Base-by-base conservation (phyloP, 2,329 filamentous ascomycete genomes). In the Huntiella abstrusa region DNA sequence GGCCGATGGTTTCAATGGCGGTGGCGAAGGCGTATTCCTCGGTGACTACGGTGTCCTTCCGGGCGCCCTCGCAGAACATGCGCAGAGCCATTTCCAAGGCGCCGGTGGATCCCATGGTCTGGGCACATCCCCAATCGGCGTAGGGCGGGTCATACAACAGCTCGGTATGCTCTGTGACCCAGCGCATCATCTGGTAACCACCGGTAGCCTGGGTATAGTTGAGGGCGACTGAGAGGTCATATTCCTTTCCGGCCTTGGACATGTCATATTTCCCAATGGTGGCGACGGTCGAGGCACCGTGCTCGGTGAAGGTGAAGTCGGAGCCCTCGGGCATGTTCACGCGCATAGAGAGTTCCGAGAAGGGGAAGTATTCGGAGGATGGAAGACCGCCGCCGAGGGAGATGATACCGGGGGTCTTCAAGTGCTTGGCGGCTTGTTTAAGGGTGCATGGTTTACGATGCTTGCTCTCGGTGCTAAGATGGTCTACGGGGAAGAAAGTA, bases 81-180 rank as follows among this genome's bases (percentile, higher is more conserved):
- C 91, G 76, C 39, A 93, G 66, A 2, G 81, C 70, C 61, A 88
- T 80, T 56, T 96, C 91, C 53, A 93, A 71, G 0, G 83, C 80
- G 17, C 77, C 84, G 0, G 91, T 96, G 61, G 79, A 91, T 45
- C 88, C 91, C 36, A 88, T 73, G 2, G 79, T 87, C 65, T 95
- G 70, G 46, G 77, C 79, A 55, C 83, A 83, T 52, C 75, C 70
- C 91, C 91, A 98, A 64, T 98, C 87, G 13, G 78, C 71, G 59
- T 96, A 96, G 0, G 83, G 84, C 12, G 88, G 87, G 51, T 75
- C 70, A 61, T 85, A 83, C 12, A 94, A 77, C 47, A 96, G 75
- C 63, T 98, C 88, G 0, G 87, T 93, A 63, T 96, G 91, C 66
- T 98, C 91, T 0, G 87, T 92, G 43, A 96, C 70, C 64, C 83